phyloP scores from a whole-genome alignment of 345 rosid species.

The Brassica carinata region DNA sequence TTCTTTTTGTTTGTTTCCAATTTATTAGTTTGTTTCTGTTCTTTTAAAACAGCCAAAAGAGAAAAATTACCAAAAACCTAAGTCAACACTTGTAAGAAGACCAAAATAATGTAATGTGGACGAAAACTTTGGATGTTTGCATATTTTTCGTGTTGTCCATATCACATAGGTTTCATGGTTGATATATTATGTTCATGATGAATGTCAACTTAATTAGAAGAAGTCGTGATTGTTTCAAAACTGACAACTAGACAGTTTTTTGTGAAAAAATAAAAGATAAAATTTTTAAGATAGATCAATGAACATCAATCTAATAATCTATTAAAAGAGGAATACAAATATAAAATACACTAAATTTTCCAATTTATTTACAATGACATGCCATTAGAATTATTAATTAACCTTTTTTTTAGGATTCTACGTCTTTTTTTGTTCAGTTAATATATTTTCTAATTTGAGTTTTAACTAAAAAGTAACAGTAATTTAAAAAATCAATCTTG shows the following conservation, averaged over 20 bases:
- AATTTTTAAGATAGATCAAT: background rate
- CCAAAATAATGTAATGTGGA: slow-evolving; percentile 2
- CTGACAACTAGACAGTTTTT: background rate
- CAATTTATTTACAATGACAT: too few species aligned
- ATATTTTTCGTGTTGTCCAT: background rate
- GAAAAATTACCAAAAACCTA: slow-evolving; percentile 21
- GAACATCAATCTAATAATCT: too few species aligned
- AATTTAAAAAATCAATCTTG: too few species aligned
- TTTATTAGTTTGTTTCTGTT: background rate
- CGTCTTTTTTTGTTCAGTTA: too few species aligned
- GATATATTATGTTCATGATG: background rate
- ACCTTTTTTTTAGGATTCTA: too few species aligned
- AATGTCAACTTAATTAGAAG: background rate
- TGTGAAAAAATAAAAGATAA: background rate
- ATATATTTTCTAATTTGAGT: too few species aligned
- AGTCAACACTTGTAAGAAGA: slow-evolving; percentile 22
- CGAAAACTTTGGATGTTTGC: background rate
- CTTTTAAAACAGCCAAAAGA: background rate
- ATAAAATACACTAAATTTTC: too few species aligned
- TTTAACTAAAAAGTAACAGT: too few species aligned
- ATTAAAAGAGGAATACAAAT: too few species aligned
- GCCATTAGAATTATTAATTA: too few species aligned
- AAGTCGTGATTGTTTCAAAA: background rate
- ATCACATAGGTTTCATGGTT: slow-evolving; percentile 2
- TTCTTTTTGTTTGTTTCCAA: slow-evolving; percentile 26